Base-by-base conservation (phyloP, 345 rosid species). In the Nephelium lappaceum region DNA sequence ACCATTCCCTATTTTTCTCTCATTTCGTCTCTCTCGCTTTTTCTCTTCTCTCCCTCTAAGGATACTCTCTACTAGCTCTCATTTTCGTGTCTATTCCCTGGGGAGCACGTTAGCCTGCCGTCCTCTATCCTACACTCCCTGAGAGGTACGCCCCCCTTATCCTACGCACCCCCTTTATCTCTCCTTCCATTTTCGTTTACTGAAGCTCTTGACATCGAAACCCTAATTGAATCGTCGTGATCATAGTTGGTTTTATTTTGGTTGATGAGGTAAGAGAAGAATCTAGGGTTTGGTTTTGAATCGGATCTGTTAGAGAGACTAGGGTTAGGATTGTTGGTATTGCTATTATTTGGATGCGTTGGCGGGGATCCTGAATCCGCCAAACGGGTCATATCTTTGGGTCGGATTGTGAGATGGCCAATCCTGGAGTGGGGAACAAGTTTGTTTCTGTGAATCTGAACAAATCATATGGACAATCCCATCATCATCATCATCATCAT, bases 381-480 rank as follows among this genome's bases (percentile, higher is more conserved):
- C 81, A 79, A 15, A 60, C 77, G 39, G 71, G 76, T 77, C 75
- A 53, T 73, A 61, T 67, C 58, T 31, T 64, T 67, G 61, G 83
- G 83, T 84, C 67, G 85, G 90, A 87, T 70, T 84, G 83, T 80
- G 87, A 87, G 81, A 94, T 94, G 99, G 97, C 97, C 84, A 92
- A 96, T 91, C 93, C 90, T 23, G 98, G 95, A 51, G 93, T 73
- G 21, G 97, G 98, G 80, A 86, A 45, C 83, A 95, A 90, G 85
- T 96, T 89, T 76, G 86, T 86, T 71, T 88, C 98, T 67, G 98
- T 92, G 81, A 95, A 95, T 86, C 86, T 91, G 81, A 96, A 91
- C 84, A 93, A 93, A 84, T 91, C 99, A 5, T 96, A 94, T 86
- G 98, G 99, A 36, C 96, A 92, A 81, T 86, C 83, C 24, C 86